phyloP scores from a whole-genome alignment of 2,329 filamentous ascomycete genomes.

The Aspergillus sergii region DNA sequence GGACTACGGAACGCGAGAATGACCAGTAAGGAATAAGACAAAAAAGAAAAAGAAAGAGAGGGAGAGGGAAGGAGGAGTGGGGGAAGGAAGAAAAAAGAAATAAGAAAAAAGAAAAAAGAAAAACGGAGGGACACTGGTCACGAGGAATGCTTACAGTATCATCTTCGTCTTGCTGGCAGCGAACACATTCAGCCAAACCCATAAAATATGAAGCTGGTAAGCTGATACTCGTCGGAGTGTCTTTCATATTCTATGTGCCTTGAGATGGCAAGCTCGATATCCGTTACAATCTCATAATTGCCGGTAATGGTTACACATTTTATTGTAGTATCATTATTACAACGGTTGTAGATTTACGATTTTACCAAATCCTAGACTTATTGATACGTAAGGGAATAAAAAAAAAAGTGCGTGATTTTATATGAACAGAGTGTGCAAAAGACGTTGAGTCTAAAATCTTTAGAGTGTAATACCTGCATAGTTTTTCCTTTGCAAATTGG shows the following conservation, averaged over 20 bases:
- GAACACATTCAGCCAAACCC: background rate
- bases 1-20: constrained; percentile 5
- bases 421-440: background rate
- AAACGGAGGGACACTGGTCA: background rate
- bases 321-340: background rate
- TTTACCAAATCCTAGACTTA: background rate
- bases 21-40: constrained; percentile 7
- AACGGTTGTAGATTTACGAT: background rate
- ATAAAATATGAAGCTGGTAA: background rate
- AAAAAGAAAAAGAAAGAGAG: background rate
- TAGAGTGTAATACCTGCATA: background rate
- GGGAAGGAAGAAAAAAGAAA: background rate
- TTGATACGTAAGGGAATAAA: background rate
- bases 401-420: background rate
- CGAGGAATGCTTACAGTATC: constrained; percentile 4
- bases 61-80: no score
- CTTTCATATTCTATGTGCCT: no score
- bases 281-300: background rate
- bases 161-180: background rate
- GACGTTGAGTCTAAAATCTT: background rate
- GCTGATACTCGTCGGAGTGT: background rate
- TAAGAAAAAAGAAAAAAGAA: background rate
- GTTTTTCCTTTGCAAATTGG: background rate
- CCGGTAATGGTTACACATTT: background rate
- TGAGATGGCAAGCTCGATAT: background rate